A percentile compares a stretch with the other conserved stretches of the same genome.
phyloP scores from a whole-genome alignment of 140 eudicot genomes.

The Anethum foeniculum region DNA sequence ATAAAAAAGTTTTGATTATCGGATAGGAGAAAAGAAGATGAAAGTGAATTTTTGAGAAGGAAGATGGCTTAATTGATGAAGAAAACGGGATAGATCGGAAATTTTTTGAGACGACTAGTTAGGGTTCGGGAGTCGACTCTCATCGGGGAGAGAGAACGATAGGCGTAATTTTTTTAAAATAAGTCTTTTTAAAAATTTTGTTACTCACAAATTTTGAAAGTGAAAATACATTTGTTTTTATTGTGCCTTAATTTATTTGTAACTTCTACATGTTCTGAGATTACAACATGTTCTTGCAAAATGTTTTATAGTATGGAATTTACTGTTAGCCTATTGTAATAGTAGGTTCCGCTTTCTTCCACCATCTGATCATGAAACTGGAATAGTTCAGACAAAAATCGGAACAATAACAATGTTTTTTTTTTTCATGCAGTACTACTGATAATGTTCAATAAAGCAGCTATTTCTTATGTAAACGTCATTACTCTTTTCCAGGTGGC shows the following conservation, averaged over 20 bases:
- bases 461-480: slow-evolving; percentile 4
- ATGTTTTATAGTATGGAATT: background rate
- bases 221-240: too few relatives aligned
- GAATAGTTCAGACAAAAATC: background rate
- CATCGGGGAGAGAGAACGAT: too few relatives aligned
- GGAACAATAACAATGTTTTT: background rate
- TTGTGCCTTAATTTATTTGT: background rate
- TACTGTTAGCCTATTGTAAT: background rate
- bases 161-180: too few relatives aligned
- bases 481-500: background rate
- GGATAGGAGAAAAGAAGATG: too few relatives aligned
- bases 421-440: background rate
- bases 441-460: slow-evolving; percentile 1
- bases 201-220: too few relatives aligned
- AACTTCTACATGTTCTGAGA: background rate
- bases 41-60: too few relatives aligned
- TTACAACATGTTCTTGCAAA: background rate
- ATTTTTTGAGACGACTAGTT: too few relatives aligned
- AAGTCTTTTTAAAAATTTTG: too few relatives aligned
- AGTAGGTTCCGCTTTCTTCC: background rate
- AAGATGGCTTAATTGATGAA: too few relatives aligned
- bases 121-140: too few relatives aligned
- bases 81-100: too few relatives aligned
- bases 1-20: too few relatives aligned
- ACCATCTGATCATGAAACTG: background rate